phyloP scores from a whole-genome alignment of 139 green algal genomes.

The Nannochloris sp. region DNA sequence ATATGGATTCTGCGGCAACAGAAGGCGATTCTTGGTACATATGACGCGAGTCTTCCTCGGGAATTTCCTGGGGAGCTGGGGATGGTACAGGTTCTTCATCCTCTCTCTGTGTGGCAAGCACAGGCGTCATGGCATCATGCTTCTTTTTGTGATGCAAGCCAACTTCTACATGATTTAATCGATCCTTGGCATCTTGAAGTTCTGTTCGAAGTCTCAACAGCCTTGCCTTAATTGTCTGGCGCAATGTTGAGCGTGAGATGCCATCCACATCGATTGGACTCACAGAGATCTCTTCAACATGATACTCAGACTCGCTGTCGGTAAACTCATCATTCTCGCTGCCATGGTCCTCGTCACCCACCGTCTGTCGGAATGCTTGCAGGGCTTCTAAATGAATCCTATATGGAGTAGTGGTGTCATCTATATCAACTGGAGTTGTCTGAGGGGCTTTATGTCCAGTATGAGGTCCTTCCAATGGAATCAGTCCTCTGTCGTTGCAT shows the following conservation, averaged over 20 bases:
- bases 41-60: too few species aligned
- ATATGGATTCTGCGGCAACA: too few species aligned
- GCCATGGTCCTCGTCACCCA: neutral
- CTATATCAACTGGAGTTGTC: neutral
- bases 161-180: constrained; percentile 24
- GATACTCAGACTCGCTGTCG: neutral
- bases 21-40: too few species aligned
- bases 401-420: constrained; percentile 1
- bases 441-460: neutral
- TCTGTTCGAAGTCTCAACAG: constrained; percentile 24
- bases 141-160: neutral
- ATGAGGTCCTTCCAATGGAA: too few species aligned
- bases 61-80: too few species aligned
- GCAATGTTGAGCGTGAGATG: neutral
- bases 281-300: neutral
- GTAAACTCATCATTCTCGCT: neutral
- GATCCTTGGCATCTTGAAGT: constrained; percentile 18
- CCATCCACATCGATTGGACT: neutral
- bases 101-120: too few species aligned
- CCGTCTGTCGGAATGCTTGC: neutral
- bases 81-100: too few species aligned
- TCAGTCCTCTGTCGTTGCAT: too few species aligned
- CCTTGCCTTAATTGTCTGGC: constrained; percentile 18
- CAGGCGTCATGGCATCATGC: too few species aligned
- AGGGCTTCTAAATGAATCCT: neutral